Percentiles rank a stretch among this genome's conserved stretches.
Conservation (phyloP, 2,329 filamentous ascomycete species). For the Keithomyces neogunnii region DNA sequence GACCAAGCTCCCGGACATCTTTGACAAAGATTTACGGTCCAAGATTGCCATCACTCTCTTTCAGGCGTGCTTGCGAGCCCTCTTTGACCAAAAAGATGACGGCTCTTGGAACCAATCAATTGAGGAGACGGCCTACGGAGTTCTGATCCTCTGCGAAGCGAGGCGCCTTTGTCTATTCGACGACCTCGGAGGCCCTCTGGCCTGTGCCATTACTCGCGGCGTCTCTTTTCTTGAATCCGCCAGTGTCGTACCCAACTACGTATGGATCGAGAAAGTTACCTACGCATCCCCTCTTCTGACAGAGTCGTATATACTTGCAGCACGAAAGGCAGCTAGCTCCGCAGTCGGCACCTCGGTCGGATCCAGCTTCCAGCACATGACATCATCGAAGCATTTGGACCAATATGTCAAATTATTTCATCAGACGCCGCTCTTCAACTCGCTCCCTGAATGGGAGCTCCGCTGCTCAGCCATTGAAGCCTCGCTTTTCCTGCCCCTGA, state of each 20-base stretch:
- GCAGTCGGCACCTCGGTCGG: neutral
- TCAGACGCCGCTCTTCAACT: neutral
- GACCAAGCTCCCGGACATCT: neutral
- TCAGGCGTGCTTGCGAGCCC: constrained; percentile 7
- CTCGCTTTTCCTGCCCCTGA: neutral
- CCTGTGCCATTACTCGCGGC: constrained; percentile 3
- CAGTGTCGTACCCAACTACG: neutral
- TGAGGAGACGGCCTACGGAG: constrained; percentile 10
- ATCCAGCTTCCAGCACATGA: neutral
- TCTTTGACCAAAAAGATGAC: constrained; percentile 7
- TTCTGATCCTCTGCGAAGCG: constrained; percentile 7
- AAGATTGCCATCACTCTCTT: constrained; percentile 6
- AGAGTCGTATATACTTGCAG: neutral
- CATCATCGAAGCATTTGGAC: neutral
- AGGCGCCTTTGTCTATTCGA: constrained; percentile 5
- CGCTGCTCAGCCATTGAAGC: constrained; percentile 3
- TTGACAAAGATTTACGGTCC: constrained; percentile 1
- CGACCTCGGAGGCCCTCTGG: constrained; percentile 1
- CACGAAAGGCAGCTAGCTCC: neutral
- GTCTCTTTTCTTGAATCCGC: constrained; percentile 4
- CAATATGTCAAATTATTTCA: neutral
- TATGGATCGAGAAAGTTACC: constrained; percentile 13
- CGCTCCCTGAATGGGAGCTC: constrained; percentile 2
- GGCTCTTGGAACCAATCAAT: constrained; percentile 10
- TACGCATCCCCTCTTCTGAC: constrained; percentile 1